Base-by-base conservation (phyloP, 2,329 filamentous ascomycete genomes). In the Helotiales sp. region DNA sequence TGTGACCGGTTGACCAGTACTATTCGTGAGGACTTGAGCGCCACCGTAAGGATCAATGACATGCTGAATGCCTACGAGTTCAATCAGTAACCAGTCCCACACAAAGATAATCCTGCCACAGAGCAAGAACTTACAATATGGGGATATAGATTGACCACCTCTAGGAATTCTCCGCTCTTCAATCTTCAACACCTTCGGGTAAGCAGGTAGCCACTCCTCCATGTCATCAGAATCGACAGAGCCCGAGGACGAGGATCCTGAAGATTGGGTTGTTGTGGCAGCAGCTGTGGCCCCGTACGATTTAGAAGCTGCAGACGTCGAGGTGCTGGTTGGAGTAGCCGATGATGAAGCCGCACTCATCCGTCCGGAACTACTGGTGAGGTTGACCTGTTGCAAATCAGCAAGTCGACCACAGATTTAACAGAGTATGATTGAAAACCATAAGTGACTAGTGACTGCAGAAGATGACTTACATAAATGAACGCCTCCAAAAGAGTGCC, bases 401-500 rank as follows among this genome's bases (percentile, higher is more conserved):
- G 27, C 31, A 48, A 17, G 8, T 47, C 9, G 19, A 30, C 34
- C 10, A 34, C 31, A 40, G 42, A 50, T 34, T 22, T 13, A n/a
- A n/a, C 24, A n/a, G n/a, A n/a, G n/a, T n/a, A n/a, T n/a, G n/a
- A n/a, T n/a, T 7, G 5, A 24, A 51, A 19, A 17, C 10, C 25
- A 51, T n/a, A 36, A 12, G 15, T 48, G 25, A 8, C 15, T 17
- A 19, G 9, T n/a, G n/a, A 42, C 19, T 9, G 24, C 8, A 22
- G 49, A 7, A 34, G 25, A n/a, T n/a, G 17, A 47, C 55, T 54
- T 56, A 84, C 75, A 66, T 88, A 90, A 47, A 90, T 79, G 71
- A 88, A 89, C 34, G 83, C 81, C 69, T 89, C 86, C 50, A 89
- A 76, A 53, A 84, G 77, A 0, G 86, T 89, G 13, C 77, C 75